Percentiles rank a stretch among this genome's conserved stretches.
Evolutionary conservation across 345 rosid species (phyloP).

Genomic region (Nasturtium officinale): DNA sequence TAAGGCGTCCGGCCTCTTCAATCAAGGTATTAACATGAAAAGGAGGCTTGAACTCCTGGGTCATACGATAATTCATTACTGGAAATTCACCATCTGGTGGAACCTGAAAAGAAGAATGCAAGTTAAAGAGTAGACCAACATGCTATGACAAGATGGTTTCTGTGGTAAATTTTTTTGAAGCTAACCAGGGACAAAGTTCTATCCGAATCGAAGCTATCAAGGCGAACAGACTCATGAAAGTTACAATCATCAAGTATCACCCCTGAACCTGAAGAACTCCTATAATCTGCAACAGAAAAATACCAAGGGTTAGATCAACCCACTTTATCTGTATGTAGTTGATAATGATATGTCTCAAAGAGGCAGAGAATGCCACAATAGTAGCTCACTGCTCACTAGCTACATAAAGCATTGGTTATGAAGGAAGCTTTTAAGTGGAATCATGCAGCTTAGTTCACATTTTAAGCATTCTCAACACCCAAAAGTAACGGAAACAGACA

Average conservation of each 20-base stretch:
- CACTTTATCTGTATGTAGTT: constrained; percentile 6
- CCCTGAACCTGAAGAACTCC: constrained; percentile 83
- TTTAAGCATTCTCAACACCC: neutral
- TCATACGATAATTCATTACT: constrained; percentile 98
- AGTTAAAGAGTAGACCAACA: constrained; percentile 23
- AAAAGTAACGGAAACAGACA: neutral
- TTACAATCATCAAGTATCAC: constrained; percentile 97
- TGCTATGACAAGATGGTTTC: constrained; percentile 2
- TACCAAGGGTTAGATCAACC: neutral
- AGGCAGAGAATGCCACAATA: constrained; percentile 12
- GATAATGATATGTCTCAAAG: constrained; percentile 20
- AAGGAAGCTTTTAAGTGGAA: constrained; percentile 15
- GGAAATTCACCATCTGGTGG: constrained; percentile 99
- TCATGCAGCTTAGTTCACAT: constrained; percentile 23
- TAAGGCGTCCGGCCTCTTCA: constrained; percentile 94
- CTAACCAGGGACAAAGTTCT: constrained; percentile 93
- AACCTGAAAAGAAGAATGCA: constrained; percentile 57
- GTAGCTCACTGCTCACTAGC: neutral
- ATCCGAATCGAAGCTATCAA: constrained; percentile 84
- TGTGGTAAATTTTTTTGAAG: neutral
- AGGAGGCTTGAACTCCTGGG: constrained; percentile 99
- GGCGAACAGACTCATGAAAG: constrained; percentile 97
- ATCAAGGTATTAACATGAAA: constrained; percentile 86
- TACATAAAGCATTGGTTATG: neutral
- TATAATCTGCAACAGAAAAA: constrained; percentile 63